Percentiles rank a stretch among this genome's conserved stretches.
Conservation (phyloP, 345 rosid genomes). For the Syzygium jambos region DNA sequence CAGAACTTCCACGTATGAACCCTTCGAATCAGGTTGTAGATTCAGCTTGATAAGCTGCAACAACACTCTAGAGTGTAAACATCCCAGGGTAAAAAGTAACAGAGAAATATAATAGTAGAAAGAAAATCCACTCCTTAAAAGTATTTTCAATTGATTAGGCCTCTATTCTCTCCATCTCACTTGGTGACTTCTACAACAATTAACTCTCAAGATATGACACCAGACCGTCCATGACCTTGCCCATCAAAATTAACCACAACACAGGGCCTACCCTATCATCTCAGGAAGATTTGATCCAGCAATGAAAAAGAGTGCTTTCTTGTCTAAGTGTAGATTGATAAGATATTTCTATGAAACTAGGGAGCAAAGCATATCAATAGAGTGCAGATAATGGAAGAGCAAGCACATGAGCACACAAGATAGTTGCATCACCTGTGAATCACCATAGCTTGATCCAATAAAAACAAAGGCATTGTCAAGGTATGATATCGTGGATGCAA, state of each 20-base stretch:
- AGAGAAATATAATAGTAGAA: not conserved
- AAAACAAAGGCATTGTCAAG: constrained; percentile 83
- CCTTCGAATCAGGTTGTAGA: constrained; percentile 77
- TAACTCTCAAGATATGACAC: not conserved
- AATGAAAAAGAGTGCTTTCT: not conserved
- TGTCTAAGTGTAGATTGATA: not conserved
- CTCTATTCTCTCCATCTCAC: not conserved
- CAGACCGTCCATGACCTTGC: not conserved
- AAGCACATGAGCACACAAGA: not conserved
- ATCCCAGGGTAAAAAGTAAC: not conserved
- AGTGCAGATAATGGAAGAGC: not conserved
- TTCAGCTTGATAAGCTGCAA: constrained; percentile 80
- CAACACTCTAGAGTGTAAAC: not conserved
- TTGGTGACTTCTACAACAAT: not conserved
- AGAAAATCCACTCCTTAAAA: not conserved
- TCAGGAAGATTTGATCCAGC: not conserved
- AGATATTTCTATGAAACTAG: not conserved
- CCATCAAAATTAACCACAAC: not conserved
- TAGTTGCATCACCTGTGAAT: constrained; percentile 59
- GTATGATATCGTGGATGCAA: constrained; percentile 86
- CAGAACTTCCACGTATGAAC: constrained; percentile 81
- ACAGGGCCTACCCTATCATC: not conserved
- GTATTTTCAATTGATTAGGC: not conserved
- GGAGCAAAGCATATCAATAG: not conserved
- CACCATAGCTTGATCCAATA: constrained; percentile 95